Conservation (phyloP, 1,139 yeast species). For the Yamadazyma trypodendri region DNA sequence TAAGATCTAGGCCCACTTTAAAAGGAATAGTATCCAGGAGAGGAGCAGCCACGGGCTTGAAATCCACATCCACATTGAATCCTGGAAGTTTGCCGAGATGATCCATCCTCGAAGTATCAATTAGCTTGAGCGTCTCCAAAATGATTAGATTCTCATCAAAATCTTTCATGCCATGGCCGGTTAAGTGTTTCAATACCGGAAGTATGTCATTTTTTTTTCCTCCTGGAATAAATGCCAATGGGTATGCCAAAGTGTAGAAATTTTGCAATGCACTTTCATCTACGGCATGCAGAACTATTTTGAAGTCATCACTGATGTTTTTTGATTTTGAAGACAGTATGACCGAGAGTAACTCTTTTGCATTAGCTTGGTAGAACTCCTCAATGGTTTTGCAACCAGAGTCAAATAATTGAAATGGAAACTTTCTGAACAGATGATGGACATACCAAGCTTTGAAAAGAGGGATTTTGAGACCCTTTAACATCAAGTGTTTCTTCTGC, state of each 20-base stretch:
- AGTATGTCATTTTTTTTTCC: conserved; percentile 40
- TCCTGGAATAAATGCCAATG: conserved; percentile 44
- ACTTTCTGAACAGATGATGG: conserved; percentile 28
- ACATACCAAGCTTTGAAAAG: conserved; percentile 43
- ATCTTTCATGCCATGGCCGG: conserved; percentile 13
- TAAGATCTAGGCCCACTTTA: conserved; percentile 26
- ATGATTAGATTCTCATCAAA: conserved; percentile 22
- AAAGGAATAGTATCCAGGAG: conserved; percentile 21
- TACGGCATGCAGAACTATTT: neutral
- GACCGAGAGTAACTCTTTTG: conserved; percentile 36
- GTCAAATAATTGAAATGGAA: conserved; percentile 42
- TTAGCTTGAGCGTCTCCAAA: conserved; percentile 30
- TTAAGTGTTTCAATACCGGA: neutral
- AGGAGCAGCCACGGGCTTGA: conserved; percentile 3
- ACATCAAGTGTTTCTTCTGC: conserved; percentile 16
- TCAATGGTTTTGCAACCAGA: conserved; percentile 29
- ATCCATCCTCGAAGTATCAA: conserved; percentile 33
- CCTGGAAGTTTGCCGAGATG: conserved; percentile 7
- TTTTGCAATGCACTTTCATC: too few relatives aligned
- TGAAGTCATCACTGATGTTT: neutral
- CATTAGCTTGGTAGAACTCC: conserved; percentile 29
- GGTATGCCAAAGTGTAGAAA: conserved; percentile 28
- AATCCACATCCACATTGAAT: neutral
- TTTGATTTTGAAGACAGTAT: conserved; percentile 21
- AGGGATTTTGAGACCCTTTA: conserved; percentile 24